Evolutionary conservation across 805 yeast genomes (phyloP), one percentile per base, ranked within the genome.

Genomic region (Clavispora carvajalis): DNA sequence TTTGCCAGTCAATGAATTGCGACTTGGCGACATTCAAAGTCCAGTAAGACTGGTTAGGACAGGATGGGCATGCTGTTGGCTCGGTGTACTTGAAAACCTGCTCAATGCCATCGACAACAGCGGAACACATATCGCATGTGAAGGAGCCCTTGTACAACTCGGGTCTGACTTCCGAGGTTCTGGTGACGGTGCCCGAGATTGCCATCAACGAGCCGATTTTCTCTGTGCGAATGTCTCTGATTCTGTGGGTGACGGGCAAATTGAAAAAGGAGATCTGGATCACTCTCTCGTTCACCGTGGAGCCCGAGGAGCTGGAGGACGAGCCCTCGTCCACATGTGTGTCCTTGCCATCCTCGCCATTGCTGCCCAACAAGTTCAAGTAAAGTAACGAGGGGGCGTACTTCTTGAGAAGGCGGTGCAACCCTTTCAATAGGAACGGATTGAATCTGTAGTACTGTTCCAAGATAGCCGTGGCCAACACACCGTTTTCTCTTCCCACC

Each of bases 121-220:
- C 85, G 37, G 85, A 76, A 62, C 99, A 93, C 58, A 79, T 68
- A 53, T 87, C 95, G 69, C 99, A 93, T 1, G 86, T 79, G 62
- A 93, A 93, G 21, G 90, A 76, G 11, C 88, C 99, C 44, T 75
- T 79, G 68, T 73, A 87, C 46, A 93, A 73, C 62, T 93, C 99
- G 0, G 99, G 99, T 43, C 98, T 78, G 10, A 93, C 97, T 65
- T 93, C 98, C 17, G 95, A 83, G 0, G 98, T 88, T 60, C 98
- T 78, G 0, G 98, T 91, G 4, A 93, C 96, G 0, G 99, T 93
- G 41, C 98, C 99, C 7, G 91, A 80, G 24, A 91, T 85, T 8
- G 91, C 72, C 67, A 88, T 73, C 45, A 91, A 72, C 8, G 85
- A 73, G 12, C 98, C 99, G 43, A 93, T 83, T 49, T 82, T 83